These are phyloP conservation scores for Cladosporium sp. DNA, from an alignment of 2,329 filamentous ascomycete genomes.

Conservation along the genomic window DNA sequence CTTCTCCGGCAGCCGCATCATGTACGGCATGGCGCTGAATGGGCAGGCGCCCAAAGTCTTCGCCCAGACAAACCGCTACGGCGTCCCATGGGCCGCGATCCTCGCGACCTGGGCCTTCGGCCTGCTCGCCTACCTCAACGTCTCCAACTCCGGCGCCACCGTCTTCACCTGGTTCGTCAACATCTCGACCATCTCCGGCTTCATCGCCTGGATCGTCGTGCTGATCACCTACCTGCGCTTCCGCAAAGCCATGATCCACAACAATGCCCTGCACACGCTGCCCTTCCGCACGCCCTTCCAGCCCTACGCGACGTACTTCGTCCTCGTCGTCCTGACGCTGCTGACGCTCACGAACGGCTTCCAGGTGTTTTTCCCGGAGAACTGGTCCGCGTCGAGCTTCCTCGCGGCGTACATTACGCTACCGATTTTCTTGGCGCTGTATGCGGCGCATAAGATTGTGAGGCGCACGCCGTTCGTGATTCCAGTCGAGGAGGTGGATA, in stretches of 20 bases:
- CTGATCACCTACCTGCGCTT: slow-evolving; percentile 47
- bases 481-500: slow-evolving; percentile 37
- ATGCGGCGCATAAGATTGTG: slow-evolving; percentile 49
- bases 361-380: slow-evolving; percentile 48
- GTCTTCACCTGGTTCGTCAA: slow-evolving; percentile 38
- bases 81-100: slow-evolving; percentile 48
- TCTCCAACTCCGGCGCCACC: slow-evolving; percentile 20
- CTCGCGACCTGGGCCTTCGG: slow-evolving; percentile 35
- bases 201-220: slow-evolving; percentile 36
- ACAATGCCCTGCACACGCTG: slow-evolving; percentile 38
- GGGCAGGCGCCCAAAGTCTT: slow-evolving; percentile 56
- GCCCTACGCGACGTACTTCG: slow-evolving; percentile 49
- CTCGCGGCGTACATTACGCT: slow-evolving; percentile 57
- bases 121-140: slow-evolving; percentile 37
- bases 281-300: slow-evolving; percentile 47
- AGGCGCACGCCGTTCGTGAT: slow-evolving; percentile 42
- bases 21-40: slow-evolving; percentile 53
- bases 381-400: slow-evolving; percentile 49
- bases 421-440: slow-evolving; percentile 53
- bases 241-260: slow-evolving; percentile 46
- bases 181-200: slow-evolving; percentile 33
- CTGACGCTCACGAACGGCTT: slow-evolving; percentile 55
- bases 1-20: slow-evolving; percentile 46
- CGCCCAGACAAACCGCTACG: slow-evolving; percentile 32
- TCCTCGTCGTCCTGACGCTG: slow-evolving; percentile 41